Evolutionary conservation across 169 alveolate species (phyloP), one percentile per base, ranked within the genome.

Genomic region (Babesia divergens): DNA sequence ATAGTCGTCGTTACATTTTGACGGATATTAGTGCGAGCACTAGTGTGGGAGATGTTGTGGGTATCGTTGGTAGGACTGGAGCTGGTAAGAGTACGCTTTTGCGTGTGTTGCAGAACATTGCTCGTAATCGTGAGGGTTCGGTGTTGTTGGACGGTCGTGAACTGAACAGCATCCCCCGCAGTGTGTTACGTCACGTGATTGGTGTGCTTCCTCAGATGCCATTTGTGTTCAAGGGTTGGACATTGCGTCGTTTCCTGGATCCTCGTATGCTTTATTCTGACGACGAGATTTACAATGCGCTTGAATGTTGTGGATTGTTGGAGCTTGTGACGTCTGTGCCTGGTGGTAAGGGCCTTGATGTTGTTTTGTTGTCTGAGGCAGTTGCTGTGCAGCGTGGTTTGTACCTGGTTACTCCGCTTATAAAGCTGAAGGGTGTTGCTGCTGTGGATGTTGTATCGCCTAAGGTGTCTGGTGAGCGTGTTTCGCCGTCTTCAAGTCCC

Each of bases 81-180:
- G 82, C 87, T 13, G 87, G 87, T 2, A 79, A 79, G 65, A 79
- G 69, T 9, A 68, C 87, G 24, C 66, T 79, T 53, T 38, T 79
- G 16, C 16, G 74, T 7, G 66, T 51, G 37, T 28, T 79, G 29
- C 75, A 54, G 46, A 64, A 68, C 34, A 34, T 58, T 13, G 51
- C 71, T 26, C 40, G 58, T 0, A 14, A 42, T 22, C 49, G 77
- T 20, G 60, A 66, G 29, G 87, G 87, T 1, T 26, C 80, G 13
- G 77, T 79, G n/a, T 47, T 79, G 62, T 69, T 79, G 16, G 87
- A 79, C 75, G 87, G 87, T 13, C 52, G 74, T 13, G 85, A 76
- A 18, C 16, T 76, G 37, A 67, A 59, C 51, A 26, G 16, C 14
- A 55, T 76, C 7, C 85, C 85, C 3, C 66, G 70, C 8, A 43